Base-by-base conservation (phyloP, 2,329 filamentous ascomycete genomes). In the Diaporthe citrichinensis region DNA sequence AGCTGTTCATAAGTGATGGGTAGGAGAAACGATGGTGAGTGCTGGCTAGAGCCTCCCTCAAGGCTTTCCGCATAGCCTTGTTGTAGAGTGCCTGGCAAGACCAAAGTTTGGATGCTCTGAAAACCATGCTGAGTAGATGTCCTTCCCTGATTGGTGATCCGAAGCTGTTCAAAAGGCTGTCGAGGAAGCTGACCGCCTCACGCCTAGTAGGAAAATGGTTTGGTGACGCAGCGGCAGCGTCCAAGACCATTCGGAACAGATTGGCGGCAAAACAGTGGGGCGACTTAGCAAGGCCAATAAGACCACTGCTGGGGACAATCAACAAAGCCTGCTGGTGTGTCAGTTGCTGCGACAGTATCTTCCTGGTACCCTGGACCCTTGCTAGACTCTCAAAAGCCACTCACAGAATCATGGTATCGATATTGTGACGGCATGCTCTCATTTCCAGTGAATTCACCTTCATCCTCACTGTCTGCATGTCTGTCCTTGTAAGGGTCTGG, bases 361-460 rank as follows among this genome's bases (percentile, higher is more conserved):
- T 14, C 7, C n/a, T 20, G 39, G 15, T 2, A 8, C 2, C 17
- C 2, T 31, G 39, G 9, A 28, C 25, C n/a, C 10, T 17, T 55
- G 14, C 12, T 9, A 57, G 4, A 34, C 23, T n/a, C 15, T 17
- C 53, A 4, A 20, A 20, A 31, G 3, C 2, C n/a, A 73, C 72
- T 41, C 55, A 74, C 72, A 69, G 72, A 53, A 57, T 74, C 59
- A 39, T 74, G 61, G 14, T 74, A 74, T 44, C 72, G 59, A 28
- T 55, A 74, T 39, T 44, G 17, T 15, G 46, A 51, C 46, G 72
- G 61, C 20, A 25, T 6, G 62, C 69, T 53, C 69, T 76, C 77
- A 49, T 77, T 77, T 17, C 77, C 74, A 1, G 69, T 77, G 31
- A 62, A 75, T 31, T 74, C 76, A 14, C 74, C 77, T 55, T 75